Evolutionary conservation across 352 stramenopile species (phyloP), one percentile per base, ranked within the genome.

Genomic region (Globisporangium yorkense): DNA sequence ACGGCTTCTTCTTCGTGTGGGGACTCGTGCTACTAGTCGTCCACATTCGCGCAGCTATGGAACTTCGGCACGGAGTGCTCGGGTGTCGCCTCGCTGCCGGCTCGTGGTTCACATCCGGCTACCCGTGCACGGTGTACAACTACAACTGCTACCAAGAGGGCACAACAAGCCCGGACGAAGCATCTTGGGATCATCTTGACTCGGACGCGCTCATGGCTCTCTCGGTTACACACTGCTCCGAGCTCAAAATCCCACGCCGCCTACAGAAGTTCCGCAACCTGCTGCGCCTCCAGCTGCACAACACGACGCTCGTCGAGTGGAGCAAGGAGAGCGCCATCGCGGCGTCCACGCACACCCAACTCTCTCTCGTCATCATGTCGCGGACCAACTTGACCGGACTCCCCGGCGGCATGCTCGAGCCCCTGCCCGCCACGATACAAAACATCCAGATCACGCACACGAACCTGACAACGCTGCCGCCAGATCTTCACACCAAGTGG

Each of bases 1-100:
- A 72, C 16, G 5, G 65, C 16, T 62, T 66, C 31, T 75, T 75
- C 51, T 31, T 65, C 29, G 50, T 40, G 13, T 71, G 64, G 67
- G 60, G 67, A 1, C 18, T 66, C 37, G 57, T 47, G 0, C 18
- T 75, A 0, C 43, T 72, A 5, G 51, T 13, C 1, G 45, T 70
- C 2, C 63, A 72, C 39, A 5, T 64, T 0, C 57, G 58, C 10
- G 57, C 64, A 10, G 1, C 33, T 49, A 16, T 50, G 21, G 6
- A 27, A 27, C 29, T 40, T 7, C 33, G 43, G 7, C 2, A 49
- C 6, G 10, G 20, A 8, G 57, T 57, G 15, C 1, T 27, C 5
- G 41, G 49, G 3, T 57, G 57, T 24, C 40, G 15, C n/a, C 49
- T 47, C 31, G n/a, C 24, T 27, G 40, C 31, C 0, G 8, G n/a